These are phyloP conservation scores for Auriculariales sp. DNA, from an alignment of 768 basidiomycete genomes.

Conservation along the genomic window DNA sequence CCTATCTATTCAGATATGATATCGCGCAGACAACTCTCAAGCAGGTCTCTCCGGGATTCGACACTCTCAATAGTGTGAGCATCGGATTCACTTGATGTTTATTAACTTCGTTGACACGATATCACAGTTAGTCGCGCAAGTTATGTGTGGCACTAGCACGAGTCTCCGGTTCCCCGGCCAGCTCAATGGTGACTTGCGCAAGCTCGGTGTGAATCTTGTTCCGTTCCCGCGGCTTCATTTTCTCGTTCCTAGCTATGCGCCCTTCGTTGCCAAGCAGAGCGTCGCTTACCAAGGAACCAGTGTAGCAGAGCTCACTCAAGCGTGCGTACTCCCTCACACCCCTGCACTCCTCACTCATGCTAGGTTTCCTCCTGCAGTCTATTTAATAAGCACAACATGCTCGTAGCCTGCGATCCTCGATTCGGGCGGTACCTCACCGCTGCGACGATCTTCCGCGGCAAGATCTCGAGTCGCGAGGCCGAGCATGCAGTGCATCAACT, in stretches of 20 bases:
- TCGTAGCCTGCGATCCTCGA: slow-evolving; percentile 73
- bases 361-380: slow-evolving; percentile 27
- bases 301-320: background rate
- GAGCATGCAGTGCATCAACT: no score
- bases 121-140: slow-evolving; percentile 57
- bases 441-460: slow-evolving; percentile 76
- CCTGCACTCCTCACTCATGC: background rate
- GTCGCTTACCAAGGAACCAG: no score
- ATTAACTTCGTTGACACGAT: slow-evolving; percentile 1
- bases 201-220: slow-evolving; percentile 85
- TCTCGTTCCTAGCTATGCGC: background rate
- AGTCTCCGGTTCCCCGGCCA: slow-evolving; percentile 90
- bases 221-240: slow-evolving; percentile 81
- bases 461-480: slow-evolving; percentile 68
- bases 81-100: background rate
- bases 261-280: no score
- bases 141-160: slow-evolving; percentile 92
- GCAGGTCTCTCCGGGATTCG: slow-evolving; percentile 45
- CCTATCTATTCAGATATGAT: slow-evolving; percentile 38
- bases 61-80: slow-evolving; percentile 54
- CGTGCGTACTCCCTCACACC: slow-evolving; percentile 13
- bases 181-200: slow-evolving; percentile 79
- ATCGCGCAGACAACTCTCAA: slow-evolving; percentile 54
- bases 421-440: slow-evolving; percentile 80
- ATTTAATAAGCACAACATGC: slow-evolving; percentile 64